Base-by-base conservation (phyloP, 257 asterid genomes). In the Salvia miltiorrhiza region DNA sequence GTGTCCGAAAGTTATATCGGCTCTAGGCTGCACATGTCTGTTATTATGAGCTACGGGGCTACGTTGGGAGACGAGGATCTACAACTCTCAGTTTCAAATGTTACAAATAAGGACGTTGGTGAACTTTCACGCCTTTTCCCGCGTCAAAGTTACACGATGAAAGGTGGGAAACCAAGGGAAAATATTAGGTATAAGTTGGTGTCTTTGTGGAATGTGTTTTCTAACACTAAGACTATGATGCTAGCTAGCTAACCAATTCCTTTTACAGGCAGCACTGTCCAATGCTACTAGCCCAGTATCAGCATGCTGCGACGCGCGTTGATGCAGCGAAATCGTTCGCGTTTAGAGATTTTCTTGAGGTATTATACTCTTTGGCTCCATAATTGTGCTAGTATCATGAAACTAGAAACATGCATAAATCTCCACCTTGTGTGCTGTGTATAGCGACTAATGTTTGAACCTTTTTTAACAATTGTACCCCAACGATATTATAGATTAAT, bases 231-330 rank as follows among this genome's bases (percentile, higher is more conserved):
- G 16, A 32, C 2, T 24, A 12, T 28, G n/a, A 16, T 63, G 54
- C 69, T 50, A 17, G 64, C 63, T 83, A 43, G 79, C 41, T 17
- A 26, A n/a, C 30, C n/a, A n/a, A n/a, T 63, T 14, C 39, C 50
- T 79, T n/a, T n/a, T 56, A 56, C 85, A 93, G 99, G 87, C 70
- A 63, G 9, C 75, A 79, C 61, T 75, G 87, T 39, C 99, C 97
- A 3, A 86, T 94, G 86, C 81, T 91, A 68, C 72, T 83, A 78
- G 96, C 97, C 52, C 99, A 91, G 72, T 86, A 86, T 83, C 99
- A 93, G 90, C 80, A 75, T 65, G 97, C 87, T 57, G 96, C 86
- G 43, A 94, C 97, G 11, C 96, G 97, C 58, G 82, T 76, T 80
- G 99, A 94, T 78, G 74, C 39, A 83, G 97, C 79, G 60, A 81